Percentiles rank a stretch among this genome's conserved stretches.
Evolutionary conservation across 108 stramenopile genomes (phyloP).

Genomic region (Nannochloropsis salina): DNA sequence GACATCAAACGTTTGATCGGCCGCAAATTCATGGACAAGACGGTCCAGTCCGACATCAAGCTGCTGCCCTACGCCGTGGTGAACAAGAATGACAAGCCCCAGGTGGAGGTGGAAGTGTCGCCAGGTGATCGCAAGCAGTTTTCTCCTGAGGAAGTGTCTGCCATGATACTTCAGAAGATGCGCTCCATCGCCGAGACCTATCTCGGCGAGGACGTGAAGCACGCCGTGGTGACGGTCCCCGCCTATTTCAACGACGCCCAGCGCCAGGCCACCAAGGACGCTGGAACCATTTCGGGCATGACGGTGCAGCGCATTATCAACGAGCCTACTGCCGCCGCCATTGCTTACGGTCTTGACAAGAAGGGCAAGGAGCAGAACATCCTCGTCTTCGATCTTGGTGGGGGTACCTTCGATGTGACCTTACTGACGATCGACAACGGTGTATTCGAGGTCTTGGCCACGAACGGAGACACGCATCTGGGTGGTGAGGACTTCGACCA

Average conservation of each 20-base stretch:
- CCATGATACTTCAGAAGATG: conserved; percentile 89
- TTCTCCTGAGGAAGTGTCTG: conserved; percentile 90
- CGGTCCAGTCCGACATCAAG: conserved; percentile 86
- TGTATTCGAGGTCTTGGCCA: conserved; percentile 78
- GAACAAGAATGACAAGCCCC: conserved; percentile 62
- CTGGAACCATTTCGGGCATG: conserved; percentile 87
- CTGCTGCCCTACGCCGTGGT: conserved; percentile 79
- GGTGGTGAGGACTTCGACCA: conserved; percentile 91
- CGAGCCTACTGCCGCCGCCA: conserved; percentile 95
- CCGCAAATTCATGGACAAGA: conserved; percentile 71
- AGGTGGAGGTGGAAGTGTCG: conserved; percentile 61
- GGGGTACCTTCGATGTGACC: conserved; percentile 96
- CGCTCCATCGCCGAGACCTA: conserved; percentile 81
- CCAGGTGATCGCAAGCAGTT: conserved; percentile 57
- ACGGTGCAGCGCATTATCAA: conserved; percentile 91
- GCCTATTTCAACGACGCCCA: conserved; percentile 98
- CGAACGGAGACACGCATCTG: conserved; percentile 79
- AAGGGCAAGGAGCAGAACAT: conserved; percentile 79
- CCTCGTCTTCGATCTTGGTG: conserved; percentile 95
- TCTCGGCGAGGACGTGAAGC: conserved; percentile 68
- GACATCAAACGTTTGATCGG: conserved; percentile 97
- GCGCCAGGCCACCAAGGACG: conserved; percentile 91
- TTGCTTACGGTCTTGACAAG: conserved; percentile 89
- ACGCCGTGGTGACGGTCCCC: conserved; percentile 93
- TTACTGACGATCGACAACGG: conserved; percentile 86